Conservation (phyloP, 176 grass and related monocot species). For the Sorghum bicolor region Sorghum_bicolor_NCBIv3 NC_012873.2:46856501-46857000, state of each 20-base stretch:
- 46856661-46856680: too few species aligned
- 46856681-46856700: too few species aligned
- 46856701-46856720: too few species aligned
- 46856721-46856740: not conserved
- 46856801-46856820: not conserved
- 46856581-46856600: not conserved
- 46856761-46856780: not conserved
- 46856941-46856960: too few species aligned
- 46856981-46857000: too few species aligned
- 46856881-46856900: too few species aligned
- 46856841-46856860: not conserved
- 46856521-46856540: not conserved
- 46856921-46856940: too few species aligned
- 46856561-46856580: not conserved
- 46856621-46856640: not conserved
- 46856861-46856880: not conserved
- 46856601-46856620: not conserved
- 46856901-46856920: too few species aligned
- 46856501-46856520: too few species aligned
- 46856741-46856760: not conserved
- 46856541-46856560: not conserved
- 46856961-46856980: too few species aligned
- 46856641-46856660: not conserved
- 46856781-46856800: not conserved
- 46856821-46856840: not conserved